phyloP scores from a whole-genome alignment of 2,329 filamentous ascomycete genomes.

The Monosporascus sp. region DNA sequence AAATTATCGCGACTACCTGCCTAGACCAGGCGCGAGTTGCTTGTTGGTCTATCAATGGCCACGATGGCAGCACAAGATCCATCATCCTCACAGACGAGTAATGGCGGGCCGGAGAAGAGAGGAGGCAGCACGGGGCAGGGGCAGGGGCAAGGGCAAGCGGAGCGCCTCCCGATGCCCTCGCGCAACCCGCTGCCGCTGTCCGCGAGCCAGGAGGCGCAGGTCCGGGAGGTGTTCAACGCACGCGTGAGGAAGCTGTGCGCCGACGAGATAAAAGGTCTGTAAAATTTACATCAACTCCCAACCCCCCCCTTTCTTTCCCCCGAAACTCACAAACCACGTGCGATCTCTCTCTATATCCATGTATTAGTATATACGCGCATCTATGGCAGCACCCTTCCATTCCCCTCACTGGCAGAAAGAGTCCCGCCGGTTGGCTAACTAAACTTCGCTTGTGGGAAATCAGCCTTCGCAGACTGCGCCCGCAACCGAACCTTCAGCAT shows the following conservation, averaged over 20 bases:
- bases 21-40: no score
- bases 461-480: conserved; percentile 90
- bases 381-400: background rate
- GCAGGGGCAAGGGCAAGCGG: conserved; percentile 4
- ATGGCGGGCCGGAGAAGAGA: background rate
- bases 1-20: no score
- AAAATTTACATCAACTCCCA: no score
- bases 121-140: background rate
- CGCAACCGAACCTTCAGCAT: conserved; percentile 79
- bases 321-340: background rate
- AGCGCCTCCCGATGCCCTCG: conserved; percentile 45
- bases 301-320: no score
- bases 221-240: conserved; percentile 35
- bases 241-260: conserved; percentile 72
- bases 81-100: conserved; percentile 24
- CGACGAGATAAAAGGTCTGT: conserved; percentile 67
- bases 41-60: conserved; percentile 23
- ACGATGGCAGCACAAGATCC: conserved; percentile 35
- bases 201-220: conserved; percentile 34
- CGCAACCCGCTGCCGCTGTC: conserved; percentile 74
- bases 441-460: background rate
- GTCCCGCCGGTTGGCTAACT: background rate
- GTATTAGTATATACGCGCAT: background rate
- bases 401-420: background rate
- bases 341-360: background rate